Conservation (phyloP, 2,329 filamentous ascomycete species). For the Harringtonia aguacate region DNA sequence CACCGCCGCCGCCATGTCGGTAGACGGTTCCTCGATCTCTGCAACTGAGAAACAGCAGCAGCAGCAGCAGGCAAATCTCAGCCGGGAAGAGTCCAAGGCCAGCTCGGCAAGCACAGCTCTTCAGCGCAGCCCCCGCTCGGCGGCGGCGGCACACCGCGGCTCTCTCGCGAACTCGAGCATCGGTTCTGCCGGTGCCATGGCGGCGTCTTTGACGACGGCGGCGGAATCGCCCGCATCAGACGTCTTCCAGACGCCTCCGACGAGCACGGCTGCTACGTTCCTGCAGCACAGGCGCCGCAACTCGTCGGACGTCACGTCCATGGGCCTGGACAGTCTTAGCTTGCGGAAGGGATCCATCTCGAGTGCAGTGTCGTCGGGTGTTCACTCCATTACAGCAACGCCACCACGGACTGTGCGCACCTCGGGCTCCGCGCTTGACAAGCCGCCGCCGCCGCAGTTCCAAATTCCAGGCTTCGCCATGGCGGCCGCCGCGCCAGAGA, state of each 20-base stretch:
- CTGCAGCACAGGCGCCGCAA: constrained; percentile 24
- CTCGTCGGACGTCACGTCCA: constrained; percentile 30
- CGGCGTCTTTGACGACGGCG: constrained; percentile 9
- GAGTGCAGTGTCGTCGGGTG: constrained; percentile 27
- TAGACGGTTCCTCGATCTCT: neutral
- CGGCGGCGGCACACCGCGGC: constrained; percentile 21
- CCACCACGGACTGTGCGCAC: constrained; percentile 20
- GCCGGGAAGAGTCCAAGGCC: constrained; percentile 22
- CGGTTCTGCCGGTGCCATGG: neutral
- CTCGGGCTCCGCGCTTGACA: constrained; percentile 13
- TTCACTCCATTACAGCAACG: constrained; percentile 19
- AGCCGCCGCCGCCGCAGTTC: neutral
- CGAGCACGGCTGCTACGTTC: constrained; percentile 25
- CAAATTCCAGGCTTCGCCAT: neutral
- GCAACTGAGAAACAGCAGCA: constrained; percentile 3
- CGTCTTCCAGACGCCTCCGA: constrained; percentile 37
- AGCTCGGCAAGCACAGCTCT: constrained; percentile 18
- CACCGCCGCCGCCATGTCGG: neutral
- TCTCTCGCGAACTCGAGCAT: constrained; percentile 11
- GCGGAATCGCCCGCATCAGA: constrained; percentile 30
- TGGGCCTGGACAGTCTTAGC: constrained; percentile 22
- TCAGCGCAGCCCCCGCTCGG: constrained; percentile 26
- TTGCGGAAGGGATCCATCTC: constrained; percentile 32
- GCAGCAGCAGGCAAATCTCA: constrained; percentile 12
- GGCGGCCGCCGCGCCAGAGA: constrained; percentile 13